Percentiles rank a stretch among this genome's conserved stretches.
Evolutionary conservation across 805 yeast species (phyloP).

Genomic region (Candida patagonica): DNA sequence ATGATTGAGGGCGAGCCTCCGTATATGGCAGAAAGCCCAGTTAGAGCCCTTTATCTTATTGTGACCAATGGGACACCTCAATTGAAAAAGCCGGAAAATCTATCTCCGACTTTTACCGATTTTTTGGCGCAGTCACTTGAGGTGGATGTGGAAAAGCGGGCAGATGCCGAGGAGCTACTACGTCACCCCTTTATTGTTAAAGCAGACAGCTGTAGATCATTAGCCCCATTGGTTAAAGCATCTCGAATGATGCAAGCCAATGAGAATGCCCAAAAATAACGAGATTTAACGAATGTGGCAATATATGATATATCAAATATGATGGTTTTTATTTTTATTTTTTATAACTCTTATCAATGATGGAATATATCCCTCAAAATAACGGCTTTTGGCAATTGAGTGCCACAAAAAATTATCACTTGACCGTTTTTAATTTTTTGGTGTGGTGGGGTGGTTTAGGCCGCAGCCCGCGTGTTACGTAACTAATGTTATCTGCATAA

Average conservation of each 20-base stretch:
- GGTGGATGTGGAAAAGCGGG: slow-evolving; percentile 88
- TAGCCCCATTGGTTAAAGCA: slow-evolving; percentile 29
- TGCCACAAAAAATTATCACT: too few relatives aligned
- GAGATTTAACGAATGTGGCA: too few relatives aligned
- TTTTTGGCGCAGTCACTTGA: slow-evolving; percentile 86
- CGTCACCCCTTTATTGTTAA: slow-evolving; percentile 49
- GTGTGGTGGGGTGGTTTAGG: too few relatives aligned
- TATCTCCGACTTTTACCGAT: slow-evolving; percentile 70
- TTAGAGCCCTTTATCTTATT: slow-evolving; percentile 85
- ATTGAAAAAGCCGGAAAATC: slow-evolving; percentile 55
- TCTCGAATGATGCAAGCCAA: slow-evolving; percentile 21
- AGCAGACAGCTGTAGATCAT: slow-evolving; percentile 24
- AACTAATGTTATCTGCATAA: too few relatives aligned
- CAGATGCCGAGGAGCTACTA: slow-evolving; percentile 78
- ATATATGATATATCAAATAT: too few relatives aligned
- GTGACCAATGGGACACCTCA: slow-evolving; percentile 96
- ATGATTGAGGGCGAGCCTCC: slow-evolving; percentile 99
- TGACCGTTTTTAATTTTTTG: too few relatives aligned
- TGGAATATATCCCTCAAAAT: too few relatives aligned
- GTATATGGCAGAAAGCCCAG: slow-evolving; percentile 89
- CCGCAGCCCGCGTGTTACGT: too few relatives aligned
- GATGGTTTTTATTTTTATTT: too few relatives aligned
- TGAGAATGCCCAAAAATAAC: slow-evolving; percentile 6
- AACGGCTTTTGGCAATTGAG: too few relatives aligned
- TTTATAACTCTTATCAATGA: too few relatives aligned